Percentiles rank a stretch among this genome's conserved stretches.
Evolutionary conservation across 176 grass and related monocot genomes (phyloP).

Genomic region (Aechmea fasciata): DNA sequence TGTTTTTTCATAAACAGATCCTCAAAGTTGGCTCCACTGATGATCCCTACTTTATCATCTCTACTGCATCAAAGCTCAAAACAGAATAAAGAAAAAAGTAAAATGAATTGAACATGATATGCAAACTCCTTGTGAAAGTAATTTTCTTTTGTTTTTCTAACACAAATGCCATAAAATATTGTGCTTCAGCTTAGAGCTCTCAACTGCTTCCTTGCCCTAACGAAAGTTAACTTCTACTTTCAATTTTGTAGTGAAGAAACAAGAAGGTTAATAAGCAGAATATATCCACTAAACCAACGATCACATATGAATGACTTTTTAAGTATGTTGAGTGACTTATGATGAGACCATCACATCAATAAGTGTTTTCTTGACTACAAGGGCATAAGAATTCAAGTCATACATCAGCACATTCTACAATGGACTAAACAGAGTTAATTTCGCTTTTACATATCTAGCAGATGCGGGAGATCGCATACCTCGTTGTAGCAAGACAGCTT

Average conservation of each 20-base stretch:
- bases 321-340: too few relatives aligned
- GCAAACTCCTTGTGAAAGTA: neutral
- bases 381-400: neutral
- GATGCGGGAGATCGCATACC: constrained; percentile 25
- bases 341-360: too few relatives aligned
- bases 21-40: constrained; percentile 27
- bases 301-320: too few relatives aligned
- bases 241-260: too few relatives aligned
- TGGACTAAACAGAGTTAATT: neutral
- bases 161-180: too few relatives aligned
- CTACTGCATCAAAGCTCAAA: constrained; percentile 19
- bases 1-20: constrained; percentile 18
- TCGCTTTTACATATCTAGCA: neutral
- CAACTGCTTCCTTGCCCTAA: too few relatives aligned
- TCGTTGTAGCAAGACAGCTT: constrained; percentile 55
- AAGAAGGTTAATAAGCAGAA: too few relatives aligned
- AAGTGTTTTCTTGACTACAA: neutral
- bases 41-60: constrained; percentile 42
- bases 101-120: neutral
- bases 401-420: neutral
- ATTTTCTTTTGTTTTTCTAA: neutral
- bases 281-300: too few relatives aligned
- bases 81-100: neutral
- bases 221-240: too few relatives aligned
- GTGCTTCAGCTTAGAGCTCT: too few relatives aligned